Evolutionary conservation across 495 filamentous ascomycete genomes (phyloP), one percentile per base, ranked within the genome.

Genomic region (Filosporella fistucella): DNA sequence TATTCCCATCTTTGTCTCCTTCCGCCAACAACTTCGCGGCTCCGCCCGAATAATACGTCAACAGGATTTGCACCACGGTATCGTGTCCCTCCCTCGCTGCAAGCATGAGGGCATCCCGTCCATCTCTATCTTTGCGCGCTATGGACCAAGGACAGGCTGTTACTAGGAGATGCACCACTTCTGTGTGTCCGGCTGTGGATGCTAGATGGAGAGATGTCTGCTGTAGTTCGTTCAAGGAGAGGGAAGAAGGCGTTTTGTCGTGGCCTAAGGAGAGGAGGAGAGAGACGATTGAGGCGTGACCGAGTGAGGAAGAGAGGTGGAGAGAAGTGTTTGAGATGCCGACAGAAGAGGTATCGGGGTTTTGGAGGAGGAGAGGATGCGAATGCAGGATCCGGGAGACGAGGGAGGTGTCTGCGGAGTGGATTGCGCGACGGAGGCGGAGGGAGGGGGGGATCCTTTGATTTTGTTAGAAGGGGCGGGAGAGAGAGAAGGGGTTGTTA

Each of bases 381-480:
- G 81, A 82, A 46, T 72, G 72, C 44, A 91, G 70, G 61, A 93
- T 85, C 61, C 88, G 84, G 49, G 72, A 63, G 50, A 86, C 84
- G 42, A 91, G 82, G 50, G 72, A 63, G 50, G 85, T 68, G 67
- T 90, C 84, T 58, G 81, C 76, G 51, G 76, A 69, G 61, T 80
- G 74, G 59, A 94, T 89, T 20, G 87, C 86, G 42, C 82, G 77
- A 49, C 82, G 83, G 34, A 86, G 72, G 45, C 84, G 76, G 62
- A 81, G 71, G 40, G 79, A 71, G 38, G 76, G 69, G 37, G 82
- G 81, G 68, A 85, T 83, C 82, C 80, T 86, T 42, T 8, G 16
- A n/a, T 18, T 11, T 4, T 8, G 49, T 32, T 40, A 45, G 26
- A 17, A 33, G 14, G 32, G 4, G 13, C 6, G 14, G 29, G 18